Evolutionary conservation across 257 asterid species (phyloP), one percentile per base, ranked within the genome.

Genomic region (Prunella vulgaris): DNA sequence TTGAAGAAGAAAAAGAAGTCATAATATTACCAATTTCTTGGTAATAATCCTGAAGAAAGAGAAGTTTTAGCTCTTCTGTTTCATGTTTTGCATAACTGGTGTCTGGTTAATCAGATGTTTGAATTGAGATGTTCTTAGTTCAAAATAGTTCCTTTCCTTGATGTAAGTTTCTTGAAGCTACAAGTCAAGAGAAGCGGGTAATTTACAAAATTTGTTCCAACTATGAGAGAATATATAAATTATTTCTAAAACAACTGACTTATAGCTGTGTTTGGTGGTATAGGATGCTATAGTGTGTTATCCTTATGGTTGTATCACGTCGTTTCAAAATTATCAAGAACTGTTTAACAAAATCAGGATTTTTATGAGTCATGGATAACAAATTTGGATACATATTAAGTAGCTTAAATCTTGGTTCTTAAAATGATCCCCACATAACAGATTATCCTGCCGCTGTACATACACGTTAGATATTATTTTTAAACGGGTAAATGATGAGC

Each of bases 391-490:
- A 51, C n/a, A 7, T 28, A 53, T 61, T 15, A 66, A 63, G 33
- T 42, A 48, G n/a, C 35, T 25, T 40, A 32, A 53, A 9, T 5
- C 60, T 5, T 42, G 64, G 46, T 35, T 57, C 38, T 71, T 40
- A 17, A 32, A 63, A 7, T 15, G 67, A 63, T 51, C 27, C 40
- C n/a, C n/a, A 14, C 56, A n/a, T 44, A 20, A 42, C 48, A 51
- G 35, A 21, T 13, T 52, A 38, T 74, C 42, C 66, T 53, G 51
- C 1, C 60, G 13, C 59, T 80, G 83, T 76, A 90, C 97, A 58
- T 93, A 93, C 61, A 96, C 97, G 14, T 66, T 87, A 83, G 96
- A 90, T 78, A 93, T 90, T 60, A 93, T 90, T 69, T 78, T 85
- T 22, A 96, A 88, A 76, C 79, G 84, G 46, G 92, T 95, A 30